Percentiles rank a stretch among this genome's conserved stretches.
Conservation (phyloP, 139 green algal species). For the Axilococcus clingmanii region DNA sequence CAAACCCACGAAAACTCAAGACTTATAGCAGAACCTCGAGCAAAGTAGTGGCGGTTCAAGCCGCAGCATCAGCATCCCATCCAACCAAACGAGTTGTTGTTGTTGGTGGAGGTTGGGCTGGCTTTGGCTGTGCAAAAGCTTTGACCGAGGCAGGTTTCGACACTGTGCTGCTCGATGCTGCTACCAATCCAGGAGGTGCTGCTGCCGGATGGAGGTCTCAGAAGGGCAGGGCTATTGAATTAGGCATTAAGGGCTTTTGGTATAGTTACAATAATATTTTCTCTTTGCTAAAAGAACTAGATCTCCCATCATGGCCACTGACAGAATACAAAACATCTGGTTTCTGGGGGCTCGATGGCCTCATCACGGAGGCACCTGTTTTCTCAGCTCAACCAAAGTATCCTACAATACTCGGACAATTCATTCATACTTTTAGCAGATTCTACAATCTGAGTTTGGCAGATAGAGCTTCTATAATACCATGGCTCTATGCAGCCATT, state of each 20-base stretch:
- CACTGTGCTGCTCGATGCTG: slow-evolving; percentile 70
- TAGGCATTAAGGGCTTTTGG: slow-evolving; percentile 84
- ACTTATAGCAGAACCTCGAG: no score
- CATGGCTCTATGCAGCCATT: slow-evolving; percentile 61
- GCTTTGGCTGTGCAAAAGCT: slow-evolving; percentile 79
- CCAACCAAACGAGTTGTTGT: slow-evolving; percentile 50
- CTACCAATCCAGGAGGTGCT: slow-evolving; percentile 57
- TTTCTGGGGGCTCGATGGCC: slow-evolving; percentile 43
- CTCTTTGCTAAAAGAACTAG: slow-evolving; percentile 46
- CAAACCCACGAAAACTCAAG: no score
- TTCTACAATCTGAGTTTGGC: slow-evolving; percentile 38
- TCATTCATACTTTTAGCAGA: slow-evolving; percentile 61
- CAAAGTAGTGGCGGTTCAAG: no score
- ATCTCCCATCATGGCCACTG: slow-evolving; percentile 51
- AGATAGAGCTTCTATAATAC: slow-evolving; percentile 58
- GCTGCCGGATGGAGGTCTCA: slow-evolving; percentile 51
- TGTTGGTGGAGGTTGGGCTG: slow-evolving; percentile 47
- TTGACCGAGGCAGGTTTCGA: slow-evolving; percentile 58
- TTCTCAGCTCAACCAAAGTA: slow-evolving; percentile 60
- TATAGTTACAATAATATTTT: slow-evolving; percentile 67
- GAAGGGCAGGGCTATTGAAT: slow-evolving; percentile 63
- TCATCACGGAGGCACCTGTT: slow-evolving; percentile 52
- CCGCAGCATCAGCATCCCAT: no score
- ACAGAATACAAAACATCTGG: slow-evolving; percentile 64
- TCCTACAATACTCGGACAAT: slow-evolving; percentile 75